Evolutionary conservation across 1,284 basidiomycete genomes (phyloP).

Genomic region (Meira miltonrushii): DNA sequence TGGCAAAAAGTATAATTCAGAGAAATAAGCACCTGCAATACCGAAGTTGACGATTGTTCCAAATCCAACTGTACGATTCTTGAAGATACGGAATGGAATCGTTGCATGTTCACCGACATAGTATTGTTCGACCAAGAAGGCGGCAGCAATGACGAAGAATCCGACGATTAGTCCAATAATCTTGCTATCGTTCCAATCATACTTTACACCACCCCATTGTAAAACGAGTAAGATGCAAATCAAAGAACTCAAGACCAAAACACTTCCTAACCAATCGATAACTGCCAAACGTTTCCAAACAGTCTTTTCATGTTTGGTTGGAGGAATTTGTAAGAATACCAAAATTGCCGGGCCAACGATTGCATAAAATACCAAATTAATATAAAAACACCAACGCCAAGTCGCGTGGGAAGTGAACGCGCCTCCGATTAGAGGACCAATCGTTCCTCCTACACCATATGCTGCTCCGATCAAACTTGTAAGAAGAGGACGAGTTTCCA

Average conservation of each 20-base stretch:
- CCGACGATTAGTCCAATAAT: slow-evolving; percentile 46
- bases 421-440: slow-evolving; percentile 28
- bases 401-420: slow-evolving; percentile 31
- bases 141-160: slow-evolving; percentile 24
- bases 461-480: slow-evolving; percentile 22
- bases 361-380: slow-evolving; percentile 27
- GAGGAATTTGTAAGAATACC: slow-evolving; percentile 23
- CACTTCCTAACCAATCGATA: slow-evolving; percentile 47
- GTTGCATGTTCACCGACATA: slow-evolving; percentile 44
- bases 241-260: slow-evolving; percentile 37
- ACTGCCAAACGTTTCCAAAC: slow-evolving; percentile 16
- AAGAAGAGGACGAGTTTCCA: slow-evolving; percentile 19
- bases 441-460: slow-evolving; percentile 29
- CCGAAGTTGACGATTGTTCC: slow-evolving; percentile 36
- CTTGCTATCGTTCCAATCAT: slow-evolving; percentile 32
- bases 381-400: slow-evolving; percentile 46
- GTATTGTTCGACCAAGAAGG: slow-evolving; percentile 34
- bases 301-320: slow-evolving; percentile 1
- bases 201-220: slow-evolving; percentile 38
- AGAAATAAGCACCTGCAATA: slow-evolving; percentile 25
- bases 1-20: slow-evolving; percentile 25
- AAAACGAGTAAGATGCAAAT: slow-evolving; percentile 48
- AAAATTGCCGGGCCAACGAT: slow-evolving; percentile 28
- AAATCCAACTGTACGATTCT: slow-evolving; percentile 25
- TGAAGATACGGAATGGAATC: slow-evolving; percentile 44